Evolutionary conservation across 1,139 yeast species (phyloP).

Genomic region (Sugiyamaella neomexicana): DNA sequence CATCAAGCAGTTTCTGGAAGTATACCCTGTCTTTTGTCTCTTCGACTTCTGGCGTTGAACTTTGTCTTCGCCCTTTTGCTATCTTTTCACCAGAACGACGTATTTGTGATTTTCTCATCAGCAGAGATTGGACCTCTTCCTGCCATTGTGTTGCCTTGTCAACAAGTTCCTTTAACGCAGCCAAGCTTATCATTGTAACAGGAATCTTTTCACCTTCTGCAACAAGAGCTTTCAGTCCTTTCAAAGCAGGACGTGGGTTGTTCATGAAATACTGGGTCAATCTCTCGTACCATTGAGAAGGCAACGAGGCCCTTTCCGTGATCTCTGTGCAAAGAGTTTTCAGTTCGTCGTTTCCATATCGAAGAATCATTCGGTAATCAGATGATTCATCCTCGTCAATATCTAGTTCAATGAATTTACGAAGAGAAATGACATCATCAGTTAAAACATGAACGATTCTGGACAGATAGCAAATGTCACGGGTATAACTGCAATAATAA

Average conservation of each 20-base stretch:
- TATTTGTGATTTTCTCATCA: constrained; percentile 53
- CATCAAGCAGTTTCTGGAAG: constrained; percentile 46
- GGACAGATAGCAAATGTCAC: constrained; percentile 35
- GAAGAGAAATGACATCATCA: constrained; percentile 44
- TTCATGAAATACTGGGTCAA: constrained; percentile 47
- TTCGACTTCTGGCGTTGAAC: constrained; percentile 25
- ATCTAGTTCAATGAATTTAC: constrained; percentile 44
- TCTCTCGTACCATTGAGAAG: constrained; percentile 53
- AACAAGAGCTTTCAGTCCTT: constrained; percentile 48
- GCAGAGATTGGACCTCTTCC: constrained; percentile 55
- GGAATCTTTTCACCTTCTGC: constrained; percentile 59
- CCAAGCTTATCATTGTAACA: constrained; percentile 40
- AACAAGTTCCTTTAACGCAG: constrained; percentile 46
- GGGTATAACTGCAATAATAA: constrained; percentile 31
- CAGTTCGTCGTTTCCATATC: constrained; percentile 24
- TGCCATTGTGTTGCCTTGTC: constrained; percentile 51
- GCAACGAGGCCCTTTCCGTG: constrained; percentile 34
- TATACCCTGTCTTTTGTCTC: constrained; percentile 28
- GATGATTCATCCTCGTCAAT: constrained; percentile 19
- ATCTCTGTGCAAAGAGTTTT: constrained; percentile 13
- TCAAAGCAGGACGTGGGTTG: constrained; percentile 51
- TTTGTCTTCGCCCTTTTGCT: background rate
- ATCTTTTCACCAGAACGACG: constrained; percentile 40
- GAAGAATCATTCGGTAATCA: constrained; percentile 22
- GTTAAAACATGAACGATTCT: constrained; percentile 29